Percentiles rank a stretch among this genome's conserved stretches.
These are phyloP conservation scores for Agroathelia rolfsii DNA, from an alignment of 1,284 basidiomycete species.

Conservation along the genomic window DNA sequence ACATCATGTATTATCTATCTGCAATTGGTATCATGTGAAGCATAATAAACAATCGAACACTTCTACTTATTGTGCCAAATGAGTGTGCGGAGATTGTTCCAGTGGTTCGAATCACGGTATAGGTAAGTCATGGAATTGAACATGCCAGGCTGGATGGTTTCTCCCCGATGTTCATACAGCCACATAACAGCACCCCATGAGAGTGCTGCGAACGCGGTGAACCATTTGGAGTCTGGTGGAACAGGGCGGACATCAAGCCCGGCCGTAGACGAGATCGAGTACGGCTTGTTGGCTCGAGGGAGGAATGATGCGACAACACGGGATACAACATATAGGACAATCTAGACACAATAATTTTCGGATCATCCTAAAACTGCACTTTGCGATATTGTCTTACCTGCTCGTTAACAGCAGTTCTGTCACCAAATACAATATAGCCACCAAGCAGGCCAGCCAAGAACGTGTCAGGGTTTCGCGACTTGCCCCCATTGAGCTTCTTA, in stretches of 20 bases:
- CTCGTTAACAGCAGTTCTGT: conserved; percentile 94
- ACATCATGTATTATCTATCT: conserved; percentile 1
- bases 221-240: conserved; percentile 75
- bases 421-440: conserved; percentile 90
- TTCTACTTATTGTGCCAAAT: conserved; percentile 63
- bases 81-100: conserved; percentile 56
- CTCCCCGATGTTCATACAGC: conserved; percentile 78
- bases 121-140: conserved; percentile 76
- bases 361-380: background rate
- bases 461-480: conserved; percentile 74
- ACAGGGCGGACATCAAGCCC: conserved; percentile 49
- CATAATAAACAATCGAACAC: conserved; percentile 2
- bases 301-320: conserved; percentile 83
- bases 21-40: background rate
- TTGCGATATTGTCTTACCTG: conserved; percentile 64
- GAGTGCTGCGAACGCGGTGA: conserved; percentile 82
- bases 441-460: conserved; percentile 90
- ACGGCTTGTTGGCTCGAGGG: conserved; percentile 52
- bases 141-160: conserved; percentile 91
- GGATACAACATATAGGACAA: conserved; percentile 92
- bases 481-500: conserved; percentile 72
- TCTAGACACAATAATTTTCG: conserved; percentile 36
- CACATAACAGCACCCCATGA: conserved; percentile 98
- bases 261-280: conserved; percentile 29
- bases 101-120: conserved; percentile 66